These are phyloP conservation scores for Azolla pinnata DNA, from an alignment of 75 land plant genomes.

Conservation along the genomic window DNA sequence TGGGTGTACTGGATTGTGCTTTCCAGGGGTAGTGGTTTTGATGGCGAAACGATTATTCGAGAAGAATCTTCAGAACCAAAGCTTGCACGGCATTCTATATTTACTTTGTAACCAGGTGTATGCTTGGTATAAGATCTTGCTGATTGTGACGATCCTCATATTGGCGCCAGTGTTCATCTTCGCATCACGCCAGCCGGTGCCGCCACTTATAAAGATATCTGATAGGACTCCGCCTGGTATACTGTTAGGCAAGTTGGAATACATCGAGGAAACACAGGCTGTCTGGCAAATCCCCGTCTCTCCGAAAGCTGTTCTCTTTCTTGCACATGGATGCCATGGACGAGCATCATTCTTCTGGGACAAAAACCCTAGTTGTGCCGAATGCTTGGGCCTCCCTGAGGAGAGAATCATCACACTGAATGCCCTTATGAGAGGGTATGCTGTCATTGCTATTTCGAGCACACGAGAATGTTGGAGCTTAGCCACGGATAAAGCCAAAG, in stretches of 20 bases:
- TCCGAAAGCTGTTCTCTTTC: slow-evolving; percentile 62
- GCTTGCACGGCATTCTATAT: background rate
- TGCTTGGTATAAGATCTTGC: slow-evolving; percentile 6
- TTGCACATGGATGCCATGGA: slow-evolving; percentile 85
- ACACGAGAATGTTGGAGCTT: slow-evolving; percentile 57
- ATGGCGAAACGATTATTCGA: slow-evolving; percentile 5
- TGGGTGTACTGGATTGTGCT: too few relatives aligned
- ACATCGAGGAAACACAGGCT: slow-evolving; percentile 53
- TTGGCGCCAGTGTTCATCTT: slow-evolving; percentile 9
- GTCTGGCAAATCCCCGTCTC: slow-evolving; percentile 69
- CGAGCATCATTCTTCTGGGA: slow-evolving; percentile 78
- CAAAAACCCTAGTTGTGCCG: slow-evolving; percentile 37
- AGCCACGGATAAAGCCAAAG: slow-evolving; percentile 36
- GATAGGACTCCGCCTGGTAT: slow-evolving; percentile 15
- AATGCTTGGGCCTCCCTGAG: slow-evolving; percentile 75
- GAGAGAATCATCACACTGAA: slow-evolving; percentile 51
- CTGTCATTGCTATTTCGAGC: slow-evolving; percentile 74
- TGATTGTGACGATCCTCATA: slow-evolving; percentile 7
- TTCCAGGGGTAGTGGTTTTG: background rate
- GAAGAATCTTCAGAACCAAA: background rate
- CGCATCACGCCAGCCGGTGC: background rate
- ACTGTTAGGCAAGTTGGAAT: slow-evolving; percentile 25
- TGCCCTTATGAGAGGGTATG: slow-evolving; percentile 47
- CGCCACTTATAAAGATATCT: background rate
- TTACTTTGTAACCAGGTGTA: background rate